Conservation (phyloP, 768 basidiomycete genomes). For the Pleurotus salmoneostramineus region DNA sequence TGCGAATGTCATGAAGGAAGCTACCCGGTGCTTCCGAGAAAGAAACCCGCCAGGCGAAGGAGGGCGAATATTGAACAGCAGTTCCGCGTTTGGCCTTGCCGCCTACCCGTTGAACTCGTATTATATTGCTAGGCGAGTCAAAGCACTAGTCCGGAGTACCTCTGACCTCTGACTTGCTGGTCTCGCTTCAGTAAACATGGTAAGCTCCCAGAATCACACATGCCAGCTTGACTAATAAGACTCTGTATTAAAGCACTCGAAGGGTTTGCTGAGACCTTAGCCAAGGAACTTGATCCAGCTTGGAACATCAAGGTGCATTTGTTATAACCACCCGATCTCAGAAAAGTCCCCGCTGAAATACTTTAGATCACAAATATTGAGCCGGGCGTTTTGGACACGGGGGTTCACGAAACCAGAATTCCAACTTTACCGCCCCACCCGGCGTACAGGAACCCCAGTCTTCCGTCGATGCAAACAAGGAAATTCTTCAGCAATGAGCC, state of each 20-base stretch:
- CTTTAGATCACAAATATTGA: neutral
- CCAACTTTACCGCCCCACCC: neutral
- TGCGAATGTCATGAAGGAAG: slow-evolving; percentile 25
- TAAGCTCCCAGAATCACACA: neutral
- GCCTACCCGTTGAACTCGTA: neutral
- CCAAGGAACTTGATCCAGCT: slow-evolving; percentile 29
- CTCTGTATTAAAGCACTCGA: slow-evolving; percentile 16
- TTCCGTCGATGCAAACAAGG: no score
- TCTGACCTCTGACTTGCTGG: neutral
- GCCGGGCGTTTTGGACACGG: neutral
- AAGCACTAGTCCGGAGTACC: neutral
- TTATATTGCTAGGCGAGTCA: neutral
- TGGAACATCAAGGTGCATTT: slow-evolving; percentile 29
- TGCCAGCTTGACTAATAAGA: neutral
- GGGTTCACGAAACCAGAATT: neutral
- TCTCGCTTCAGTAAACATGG: neutral
- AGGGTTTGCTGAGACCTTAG: slow-evolving; percentile 28
- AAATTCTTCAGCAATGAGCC: no score
- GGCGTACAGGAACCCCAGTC: neutral
- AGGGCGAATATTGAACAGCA: slow-evolving; percentile 26
- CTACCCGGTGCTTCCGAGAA: slow-evolving; percentile 30
- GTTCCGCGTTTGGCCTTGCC: slow-evolving; percentile 14
- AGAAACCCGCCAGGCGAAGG: slow-evolving; percentile 23
- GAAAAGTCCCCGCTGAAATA: neutral
- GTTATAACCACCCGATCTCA: neutral